phyloP scores from a whole-genome alignment of 768 basidiomycete species.

The Leucosporidium yakuticum region DNA sequence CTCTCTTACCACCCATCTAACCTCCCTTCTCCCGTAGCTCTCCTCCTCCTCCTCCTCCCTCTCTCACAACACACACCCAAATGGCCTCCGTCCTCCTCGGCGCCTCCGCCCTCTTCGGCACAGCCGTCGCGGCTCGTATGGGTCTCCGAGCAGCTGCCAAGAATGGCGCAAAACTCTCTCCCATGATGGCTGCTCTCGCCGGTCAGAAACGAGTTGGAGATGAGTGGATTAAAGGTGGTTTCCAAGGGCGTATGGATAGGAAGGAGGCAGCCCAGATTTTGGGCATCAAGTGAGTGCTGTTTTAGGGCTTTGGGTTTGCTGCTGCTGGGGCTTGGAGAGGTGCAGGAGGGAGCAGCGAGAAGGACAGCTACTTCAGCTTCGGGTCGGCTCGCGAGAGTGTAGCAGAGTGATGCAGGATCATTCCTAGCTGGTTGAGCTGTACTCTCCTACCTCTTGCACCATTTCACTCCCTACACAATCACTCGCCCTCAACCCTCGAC shows the following conservation, averaged over 20 bases:
- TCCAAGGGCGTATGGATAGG: constrained; percentile 91
- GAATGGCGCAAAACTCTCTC: constrained; percentile 33
- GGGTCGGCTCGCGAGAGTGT: background rate
- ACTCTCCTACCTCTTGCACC: background rate
- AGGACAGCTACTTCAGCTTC: background rate
- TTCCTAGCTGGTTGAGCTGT: too few relatives aligned
- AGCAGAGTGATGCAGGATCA: background rate
- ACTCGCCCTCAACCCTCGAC: too few relatives aligned
- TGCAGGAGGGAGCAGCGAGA: background rate
- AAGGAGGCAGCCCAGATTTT: constrained; percentile 86
- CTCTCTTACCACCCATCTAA: too few relatives aligned
- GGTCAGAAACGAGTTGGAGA: constrained; percentile 51
- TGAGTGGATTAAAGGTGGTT: constrained; percentile 88
- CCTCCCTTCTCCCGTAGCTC: too few relatives aligned
- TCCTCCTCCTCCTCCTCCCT: too few relatives aligned
- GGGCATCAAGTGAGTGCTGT: constrained; percentile 78
- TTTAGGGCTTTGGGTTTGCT: too few relatives aligned
- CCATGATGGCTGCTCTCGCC: constrained; percentile 32
- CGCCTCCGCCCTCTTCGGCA: constrained; percentile 62
- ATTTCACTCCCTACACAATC: background rate
- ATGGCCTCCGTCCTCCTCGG: constrained; percentile 79
- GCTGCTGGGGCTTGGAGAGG: background rate
- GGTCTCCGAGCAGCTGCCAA: constrained; percentile 50
- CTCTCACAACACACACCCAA: too few relatives aligned
- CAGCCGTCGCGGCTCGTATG: constrained; percentile 67